Evolutionary conservation across 169 alveolate genomes (phyloP), one percentile per base, ranked within the genome.

Genomic region (Plasmodium falciparum): DNA sequence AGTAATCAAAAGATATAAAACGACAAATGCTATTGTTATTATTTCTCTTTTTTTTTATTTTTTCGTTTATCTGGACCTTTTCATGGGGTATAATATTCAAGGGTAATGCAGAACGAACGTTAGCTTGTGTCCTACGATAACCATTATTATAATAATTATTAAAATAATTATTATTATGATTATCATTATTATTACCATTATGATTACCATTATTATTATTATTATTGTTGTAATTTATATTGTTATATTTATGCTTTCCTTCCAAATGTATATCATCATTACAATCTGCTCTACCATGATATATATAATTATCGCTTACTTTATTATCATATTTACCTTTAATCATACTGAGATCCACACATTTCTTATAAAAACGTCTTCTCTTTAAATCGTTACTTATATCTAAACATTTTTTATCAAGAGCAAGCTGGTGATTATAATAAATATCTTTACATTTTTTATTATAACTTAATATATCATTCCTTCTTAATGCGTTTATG

Each of bases 321-420:
- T 56, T 56, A 56, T 56, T 0, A 56, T 8, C 7, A 72, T 61
- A 9, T 22, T 39, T 11, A 33, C 29, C 39, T 29, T 72, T 47
- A 72, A 47, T 58, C 59, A 26, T 22, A 47, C 33, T 39, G 45
- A 33, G 2, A 33, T 33, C 45, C 45, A 33, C 33, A 54, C 65
- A 22, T 20, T 26, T 17, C 65, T 78, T 49, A 45, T 52, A 78
- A 43, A 65, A 49, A 33, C 61, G 67, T 59, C 50, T 73, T 45
- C 45, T 33, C 45, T 78, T 78, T 17, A 78, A 58, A 13, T 78
- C 56, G 22, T 45, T 59, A 20, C 69, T 65, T 13, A 78, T n/a
- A 20, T 67, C 47, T n/a, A 65, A 49, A 50, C 83, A 24, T 9
- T 63, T 49, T 78, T 78, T 70, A 17, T 78, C 66, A 24, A 59